These are phyloP conservation scores for Calocera cornea DNA, from an alignment of 768 basidiomycete species.

Conservation along the genomic window DNA sequence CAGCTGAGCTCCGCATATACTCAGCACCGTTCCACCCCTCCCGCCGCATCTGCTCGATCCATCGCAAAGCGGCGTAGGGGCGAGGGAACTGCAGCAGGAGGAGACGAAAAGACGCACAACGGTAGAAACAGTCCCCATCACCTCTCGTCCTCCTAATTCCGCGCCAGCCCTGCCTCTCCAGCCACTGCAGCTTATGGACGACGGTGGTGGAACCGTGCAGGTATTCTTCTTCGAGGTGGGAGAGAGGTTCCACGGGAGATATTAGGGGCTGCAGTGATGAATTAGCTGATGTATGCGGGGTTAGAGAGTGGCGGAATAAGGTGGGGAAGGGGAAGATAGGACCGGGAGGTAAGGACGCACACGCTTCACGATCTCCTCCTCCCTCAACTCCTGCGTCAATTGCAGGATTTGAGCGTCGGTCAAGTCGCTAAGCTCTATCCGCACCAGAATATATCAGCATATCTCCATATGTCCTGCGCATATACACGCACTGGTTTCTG, in stretches of 20 bases:
- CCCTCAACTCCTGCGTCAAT: conserved; percentile 12
- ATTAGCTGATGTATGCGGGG: too few species aligned
- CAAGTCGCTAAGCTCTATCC: conserved; percentile 7
- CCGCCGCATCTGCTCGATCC: too few species aligned
- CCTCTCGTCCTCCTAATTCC: conserved; percentile 61
- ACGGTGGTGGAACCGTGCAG: conserved; percentile 9
- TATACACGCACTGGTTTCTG: background rate
- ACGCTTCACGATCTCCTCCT: background rate
- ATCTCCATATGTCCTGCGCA: background rate
- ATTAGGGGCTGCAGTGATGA: conserved; percentile 21
- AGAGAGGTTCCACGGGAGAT: conserved; percentile 22
- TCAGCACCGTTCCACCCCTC: too few species aligned
- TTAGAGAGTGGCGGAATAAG: too few species aligned
- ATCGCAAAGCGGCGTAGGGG: too few species aligned
- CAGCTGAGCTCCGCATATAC: too few species aligned
- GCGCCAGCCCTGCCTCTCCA: conserved; percentile 48
- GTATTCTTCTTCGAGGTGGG: conserved; percentile 23
- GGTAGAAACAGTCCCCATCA: conserved; percentile 75
- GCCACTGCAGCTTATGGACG: conserved; percentile 65
- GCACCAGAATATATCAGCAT: background rate
- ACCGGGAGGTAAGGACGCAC: conserved; percentile 8
- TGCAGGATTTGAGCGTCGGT: conserved; percentile 14
- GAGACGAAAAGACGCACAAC: conserved; percentile 40
- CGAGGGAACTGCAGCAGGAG: too few species aligned
- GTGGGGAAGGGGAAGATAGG: too few species aligned